Evolutionary conservation across 495 filamentous ascomycete genomes (phyloP), one percentile per base, ranked within the genome.

Genomic region (Penicillium macrosclerotiorum): DNA sequence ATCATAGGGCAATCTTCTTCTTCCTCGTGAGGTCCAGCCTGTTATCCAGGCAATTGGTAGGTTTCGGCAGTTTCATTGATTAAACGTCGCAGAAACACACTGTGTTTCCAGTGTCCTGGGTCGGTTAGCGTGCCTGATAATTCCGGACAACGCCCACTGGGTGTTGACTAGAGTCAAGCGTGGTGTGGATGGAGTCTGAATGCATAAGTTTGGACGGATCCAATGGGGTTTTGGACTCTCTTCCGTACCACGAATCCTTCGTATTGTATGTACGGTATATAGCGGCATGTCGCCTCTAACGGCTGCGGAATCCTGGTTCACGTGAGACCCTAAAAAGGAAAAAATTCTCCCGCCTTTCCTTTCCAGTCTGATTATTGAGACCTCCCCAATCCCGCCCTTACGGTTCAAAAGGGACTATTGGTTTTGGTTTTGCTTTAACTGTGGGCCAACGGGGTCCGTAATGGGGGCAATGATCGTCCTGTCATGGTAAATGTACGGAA

Each of bases 81-180:
- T 35, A 37, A 9, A 42, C 30, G 11, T 23, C 20, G 17, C 22
- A 33, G 34, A 31, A 43, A 26, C 16, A 6, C 31, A 29, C 30
- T 42, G 29, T 32, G 27, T 55, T 33, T 55, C 52, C 52, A 44
- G n/a, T 14, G 20, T 20, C 24, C 23, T 45, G 48, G 53, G 44
- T 52, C 48, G 39, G 53, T 29, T 52, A 51, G 45, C 52, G 42
- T 45, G 48, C 31, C 53, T 52, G 35, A 43, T 52, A 27, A 19
- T 37, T 51, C 49, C 53, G 20, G 24, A 0, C 22, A n/a, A 32
- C 32, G 31, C 27, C 34, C 26, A 47, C n/a, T 29, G 24, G 20
- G 32, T n/a, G 3, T 26, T 18, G 40, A 37, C 29, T 7, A 17
- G 7, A 4, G 13, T 16, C 5, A 32, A 32, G 13, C n/a, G n/a